Base-by-base conservation (phyloP, 495 filamentous ascomycete species). In the Clavariopsis aquatica region DNA sequence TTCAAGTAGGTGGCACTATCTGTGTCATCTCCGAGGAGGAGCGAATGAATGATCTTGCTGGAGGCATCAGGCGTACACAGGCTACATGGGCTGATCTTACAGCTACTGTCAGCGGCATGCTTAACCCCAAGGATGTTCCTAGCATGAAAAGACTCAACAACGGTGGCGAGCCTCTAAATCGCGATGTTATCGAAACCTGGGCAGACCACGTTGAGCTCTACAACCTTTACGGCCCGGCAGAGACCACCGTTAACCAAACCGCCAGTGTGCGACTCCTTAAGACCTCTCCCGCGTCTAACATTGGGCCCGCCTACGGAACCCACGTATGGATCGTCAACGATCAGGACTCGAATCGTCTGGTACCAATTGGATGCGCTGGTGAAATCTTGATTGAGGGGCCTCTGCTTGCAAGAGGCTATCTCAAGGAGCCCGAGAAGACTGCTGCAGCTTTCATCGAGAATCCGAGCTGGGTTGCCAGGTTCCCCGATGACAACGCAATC, bases 311-410 rank as follows among this genome's bases (percentile, higher is more conserved):
- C n/a, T 43, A 70, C 74, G 66, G 66, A 6, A 46, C 41, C 23
- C 41, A 49, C 27, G 41, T 46, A 10, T 65, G 62, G 56, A 65
- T 69, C 49, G 52, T 77, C 31, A 73, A 78, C 45, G 73, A 70
- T 24, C 74, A 79, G 45, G 76, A 79, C 12, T 62, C 68, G 71
- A 73, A 65, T 73, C 46, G 26, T 1, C 62, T 81, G 5, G 63
- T 77, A 26, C 78, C 80, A 1, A 70, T 78, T 24, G 82, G 81
- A 9, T 69, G 71, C 1, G 71, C 79, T 15, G 81, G 81, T 4
- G 82, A 84, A 65, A 64, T 83, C 22, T 69, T 76, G 8, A 69
- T 84, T 12, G 74, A 73, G 28, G 82, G 82, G 0, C 78, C 79
- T 8, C 68, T 76, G 26, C 62, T 83, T 8, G 71, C 68, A 9